Evolutionary conservation across 768 basidiomycete genomes (phyloP), one percentile per base, ranked within the genome.

Genomic region (Lactarius hatsudake): DNA sequence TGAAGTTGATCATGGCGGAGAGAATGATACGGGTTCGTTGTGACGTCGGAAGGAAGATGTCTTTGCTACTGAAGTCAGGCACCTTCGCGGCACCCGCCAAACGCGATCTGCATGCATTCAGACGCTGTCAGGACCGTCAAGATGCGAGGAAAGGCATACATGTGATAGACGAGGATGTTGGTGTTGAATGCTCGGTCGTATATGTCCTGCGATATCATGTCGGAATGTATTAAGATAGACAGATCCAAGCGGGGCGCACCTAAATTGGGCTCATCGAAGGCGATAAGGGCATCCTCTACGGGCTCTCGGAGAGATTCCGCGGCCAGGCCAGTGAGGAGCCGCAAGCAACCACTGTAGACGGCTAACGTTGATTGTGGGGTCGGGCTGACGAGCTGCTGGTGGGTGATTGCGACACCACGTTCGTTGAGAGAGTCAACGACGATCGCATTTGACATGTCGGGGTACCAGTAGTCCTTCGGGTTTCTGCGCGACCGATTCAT

Each of bases 1-100:
- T 86, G 75, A 96, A 93, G 78, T 97, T 97, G 80, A 96, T 92
- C 71, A 96, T 90, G 2, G 90, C 93, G 42, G 92, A 93, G 69
- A 97, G 84, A 48, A 91, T 80, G 61, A 84, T 81, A 34, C 89
- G 82, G 0, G 93, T 91, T 34, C 95, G 87, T 51, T 88, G 84
- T 32, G 86, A 79, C 9, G 92, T 89, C 1, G 95, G 95, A 56
- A 80, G 82, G 63, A 81, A 81, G 20, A 96, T 75, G 70, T 97
- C 95, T 70, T 81, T 85, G 62, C 90, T 79, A 69, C 82, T 87
- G 75, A 96, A 95, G 74, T 90, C 87, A 63, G 88, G 84, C 45
- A 92, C 85, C 71, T 87, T 81, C 6, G 93, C 89, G 0, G 91
- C 87, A 59, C 77, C 81, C 3, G 91, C 90, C 38, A 94, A 85